These are phyloP conservation scores for Puccinia triticina DNA, from an alignment of 1,284 basidiomycete species.

Conservation along the genomic window DNA sequence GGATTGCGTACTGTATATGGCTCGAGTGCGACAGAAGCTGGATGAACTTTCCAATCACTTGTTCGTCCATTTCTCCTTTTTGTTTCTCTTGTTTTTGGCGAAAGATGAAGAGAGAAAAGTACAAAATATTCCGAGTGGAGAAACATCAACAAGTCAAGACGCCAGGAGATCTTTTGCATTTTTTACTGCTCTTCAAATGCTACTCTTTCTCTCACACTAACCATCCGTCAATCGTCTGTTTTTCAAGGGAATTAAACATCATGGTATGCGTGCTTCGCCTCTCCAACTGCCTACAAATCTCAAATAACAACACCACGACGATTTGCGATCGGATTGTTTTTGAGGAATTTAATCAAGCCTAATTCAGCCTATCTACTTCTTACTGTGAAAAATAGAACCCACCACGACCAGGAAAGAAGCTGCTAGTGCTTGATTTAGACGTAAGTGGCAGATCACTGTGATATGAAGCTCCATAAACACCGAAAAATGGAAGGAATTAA, in stretches of 20 bases:
- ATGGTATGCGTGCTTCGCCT: conserved; percentile 24
- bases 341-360: background rate
- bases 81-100: background rate
- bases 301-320: conserved; percentile 70
- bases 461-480: background rate
- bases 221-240: background rate
- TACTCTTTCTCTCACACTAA: background rate
- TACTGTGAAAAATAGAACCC: conserved; percentile 36
- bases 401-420: conserved; percentile 70
- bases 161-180: background rate
- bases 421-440: conserved; percentile 84
- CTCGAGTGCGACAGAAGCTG: conserved; percentile 35
- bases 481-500: background rate
- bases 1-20: conserved; percentile 44
- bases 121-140: background rate
- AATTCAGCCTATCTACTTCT: background rate
- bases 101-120: background rate
- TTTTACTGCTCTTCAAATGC: background rate
- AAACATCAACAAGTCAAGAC: background rate
- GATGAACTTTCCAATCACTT: conserved; percentile 23
- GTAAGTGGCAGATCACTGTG: conserved; percentile 66
- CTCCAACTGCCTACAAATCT: background rate
- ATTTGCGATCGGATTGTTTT: background rate
- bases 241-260: conserved; percentile 44
- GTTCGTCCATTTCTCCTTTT: conserved; percentile 18